These are phyloP conservation scores for Dactylellina parvicollis DNA, from an alignment of 2,329 filamentous ascomycete genomes.

Conservation along the genomic window DNA sequence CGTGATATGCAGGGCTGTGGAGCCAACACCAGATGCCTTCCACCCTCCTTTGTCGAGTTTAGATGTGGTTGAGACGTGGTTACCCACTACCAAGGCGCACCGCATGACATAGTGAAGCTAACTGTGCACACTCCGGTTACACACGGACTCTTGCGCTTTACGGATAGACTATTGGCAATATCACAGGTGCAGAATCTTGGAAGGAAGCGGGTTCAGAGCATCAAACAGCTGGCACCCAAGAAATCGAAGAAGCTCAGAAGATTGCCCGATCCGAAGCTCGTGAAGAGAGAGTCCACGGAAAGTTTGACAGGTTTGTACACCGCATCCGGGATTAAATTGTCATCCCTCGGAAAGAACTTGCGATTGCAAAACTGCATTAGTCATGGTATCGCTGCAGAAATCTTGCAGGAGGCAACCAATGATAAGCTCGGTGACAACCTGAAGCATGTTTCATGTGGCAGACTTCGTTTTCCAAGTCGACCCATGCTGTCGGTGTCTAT, in stretches of 20 bases:
- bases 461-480: constrained; percentile 1
- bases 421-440: background rate
- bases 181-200: constrained; percentile 37
- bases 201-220: constrained; percentile 14
- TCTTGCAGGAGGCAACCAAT: constrained; percentile 18
- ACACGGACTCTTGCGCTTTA: constrained; percentile 13
- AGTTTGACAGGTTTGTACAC: constrained; percentile 40
- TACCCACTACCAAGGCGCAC: constrained; percentile 8
- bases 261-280: constrained; percentile 19
- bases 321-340: background rate
- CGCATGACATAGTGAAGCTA: constrained; percentile 29
- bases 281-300: constrained; percentile 20
- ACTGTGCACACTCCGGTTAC: constrained; percentile 24
- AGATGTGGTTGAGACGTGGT: background rate
- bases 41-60: constrained; percentile 8
- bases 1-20: constrained; percentile 11
- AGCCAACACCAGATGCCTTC: background rate
- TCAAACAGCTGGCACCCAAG: constrained; percentile 4
- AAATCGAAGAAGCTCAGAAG: constrained; percentile 26
- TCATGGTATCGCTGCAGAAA: constrained; percentile 4
- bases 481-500: constrained; percentile 41
- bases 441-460: constrained; percentile 39
- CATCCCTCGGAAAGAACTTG: constrained; percentile 1
- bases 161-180: constrained; percentile 24
- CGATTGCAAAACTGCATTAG: constrained; percentile 17